Evolutionary conservation across 139 green algal genomes (phyloP), one percentile per base, ranked within the genome.

Genomic region (Choricystis sp.): DNA sequence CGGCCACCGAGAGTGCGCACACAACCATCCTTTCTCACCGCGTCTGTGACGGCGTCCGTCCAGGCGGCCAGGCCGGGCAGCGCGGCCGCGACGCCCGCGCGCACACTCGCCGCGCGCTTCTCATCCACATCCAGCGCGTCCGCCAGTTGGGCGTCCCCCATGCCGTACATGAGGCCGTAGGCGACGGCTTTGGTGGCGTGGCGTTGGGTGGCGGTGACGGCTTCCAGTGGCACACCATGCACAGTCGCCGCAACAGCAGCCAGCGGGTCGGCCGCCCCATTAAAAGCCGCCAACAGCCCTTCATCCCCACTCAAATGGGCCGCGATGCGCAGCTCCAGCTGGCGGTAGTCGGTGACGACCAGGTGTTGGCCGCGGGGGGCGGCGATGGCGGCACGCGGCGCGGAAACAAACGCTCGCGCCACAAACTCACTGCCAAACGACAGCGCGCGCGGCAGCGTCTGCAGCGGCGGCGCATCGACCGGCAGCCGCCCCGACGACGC

Each of bases 321-420:
- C 82, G 95, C 90, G 20, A 96, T 57, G 19, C 89, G 79, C 61
- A 96, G 66, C 83, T 96, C 89, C 9, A 94, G 63, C 78, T 89
- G 83, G 48, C 74, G 75, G 71, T 94, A 96, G 65, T 96, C 89
- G 9, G 86, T 86, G 0, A 77, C 49, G 21, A 75, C 23, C 59
- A 83, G 63, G 19, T 79, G 55, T 24, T 27, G 60, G 27, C 74
- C 74, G 0, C 59, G 57, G 14, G 69, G 57, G 1, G 71, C 77
- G 49, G 77, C 69, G 62, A 83, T 76, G 0, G 68, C 73, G 9
- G 52, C 24, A 29, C 77, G 57, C n/a, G n/a, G n/a, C n/a, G n/a
- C n/a, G n/a, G n/a, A n/a, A n/a, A n/a, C n/a, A n/a, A n/a, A n/a
- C n/a, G n/a, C n/a, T n/a, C n/a, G n/a, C n/a, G n/a, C n/a, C n/a